Evolutionary conservation across 495 filamentous ascomycete species (phyloP), one percentile per base, ranked within the genome.

Genomic region (Pyrenopolyporus hunteri): DNA sequence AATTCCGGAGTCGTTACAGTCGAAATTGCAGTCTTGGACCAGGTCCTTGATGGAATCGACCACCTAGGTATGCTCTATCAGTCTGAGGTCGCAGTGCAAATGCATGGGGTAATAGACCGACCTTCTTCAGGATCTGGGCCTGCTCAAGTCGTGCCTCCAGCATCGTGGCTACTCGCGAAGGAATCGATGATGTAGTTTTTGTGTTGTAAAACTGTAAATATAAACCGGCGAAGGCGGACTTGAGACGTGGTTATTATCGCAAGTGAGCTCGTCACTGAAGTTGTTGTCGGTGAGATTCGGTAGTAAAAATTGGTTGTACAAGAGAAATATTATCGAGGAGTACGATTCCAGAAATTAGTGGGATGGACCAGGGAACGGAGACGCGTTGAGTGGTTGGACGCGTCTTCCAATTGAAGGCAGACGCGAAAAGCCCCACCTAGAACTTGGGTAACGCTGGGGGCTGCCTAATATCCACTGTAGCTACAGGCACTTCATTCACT

Each of bases 21-120:
- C 94, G 79, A 99, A 99, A 80, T 99, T 99, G 85, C 95, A 98
- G 80, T 98, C 93, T 78, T 98, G 94, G 45, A 99, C 94, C 22
- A 99, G 87, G 69, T 99, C 95, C 78, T 97, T 98, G 86, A 99
- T 96, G 57, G 94, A 91, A 75, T 98, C 95, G 75, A 98, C 93
- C 63, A 97, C 91, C 93, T 97, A 67, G n/a, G n/a, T n/a, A 39
- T 59, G 23, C 11, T 16, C 29, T 35, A 63, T 33, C 37, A 52
- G 53, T 29, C 51, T 23, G 6, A 13, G 11, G 32, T 31, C 6
- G 8, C 23, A 35, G 28, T 1, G 28, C 13, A 19, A 35, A 33
- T 14, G 26, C 9, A 51, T 28, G 17, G 11, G 17, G 26, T 45
- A 5, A 32, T 49, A 25, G n/a, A 37, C 76, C 47, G 76, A 95